Conservation (phyloP, 108 stramenopile genomes). For the Parmales sp. region DNA sequence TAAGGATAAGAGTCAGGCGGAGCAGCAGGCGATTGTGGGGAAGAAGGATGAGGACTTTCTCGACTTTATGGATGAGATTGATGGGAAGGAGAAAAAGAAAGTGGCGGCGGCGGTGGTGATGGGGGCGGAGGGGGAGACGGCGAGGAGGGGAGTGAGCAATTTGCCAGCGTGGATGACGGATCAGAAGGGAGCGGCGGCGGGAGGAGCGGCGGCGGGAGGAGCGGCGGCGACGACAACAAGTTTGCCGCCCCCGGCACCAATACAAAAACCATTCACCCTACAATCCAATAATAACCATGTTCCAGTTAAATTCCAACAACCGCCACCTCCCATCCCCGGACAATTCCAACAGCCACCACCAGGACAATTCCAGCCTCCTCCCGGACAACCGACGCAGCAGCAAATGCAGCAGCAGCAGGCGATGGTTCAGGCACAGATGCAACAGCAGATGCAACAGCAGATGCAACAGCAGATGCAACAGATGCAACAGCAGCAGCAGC, state of each 20-base stretch:
- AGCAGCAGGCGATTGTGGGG: conserved; percentile 13
- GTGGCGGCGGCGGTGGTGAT: background rate
- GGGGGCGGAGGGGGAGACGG: conserved; percentile 9
- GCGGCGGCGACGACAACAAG: conserved; percentile 10
- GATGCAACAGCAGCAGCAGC: conserved; percentile 44
- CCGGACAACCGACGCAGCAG: background rate
- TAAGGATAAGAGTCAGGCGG: conserved; percentile 27
- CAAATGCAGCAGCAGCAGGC: conserved; percentile 19
- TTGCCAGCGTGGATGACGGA: conserved; percentile 10
- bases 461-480: conserved; percentile 17
- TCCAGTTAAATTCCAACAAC: conserved; percentile 20
- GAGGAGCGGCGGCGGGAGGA: background rate
- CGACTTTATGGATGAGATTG: conserved; percentile 94
- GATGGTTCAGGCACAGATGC: conserved; percentile 14
- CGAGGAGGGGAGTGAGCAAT: background rate
- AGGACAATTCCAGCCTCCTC: conserved; percentile 19
- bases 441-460: conserved; percentile 23
- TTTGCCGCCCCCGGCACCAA: conserved; percentile 7
- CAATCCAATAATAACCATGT: conserved; percentile 21
- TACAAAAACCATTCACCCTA: conserved; percentile 18
- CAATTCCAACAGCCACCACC: conserved; percentile 15
- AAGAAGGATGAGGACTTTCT: conserved; percentile 79
- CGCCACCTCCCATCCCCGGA: conserved; percentile 2
- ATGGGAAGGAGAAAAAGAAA: conserved; percentile 43
- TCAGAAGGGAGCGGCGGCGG: conserved; percentile 13